phyloP scores from a whole-genome alignment of 2,329 filamentous ascomycete species.

The Trichophyton rubrum region DNA sequence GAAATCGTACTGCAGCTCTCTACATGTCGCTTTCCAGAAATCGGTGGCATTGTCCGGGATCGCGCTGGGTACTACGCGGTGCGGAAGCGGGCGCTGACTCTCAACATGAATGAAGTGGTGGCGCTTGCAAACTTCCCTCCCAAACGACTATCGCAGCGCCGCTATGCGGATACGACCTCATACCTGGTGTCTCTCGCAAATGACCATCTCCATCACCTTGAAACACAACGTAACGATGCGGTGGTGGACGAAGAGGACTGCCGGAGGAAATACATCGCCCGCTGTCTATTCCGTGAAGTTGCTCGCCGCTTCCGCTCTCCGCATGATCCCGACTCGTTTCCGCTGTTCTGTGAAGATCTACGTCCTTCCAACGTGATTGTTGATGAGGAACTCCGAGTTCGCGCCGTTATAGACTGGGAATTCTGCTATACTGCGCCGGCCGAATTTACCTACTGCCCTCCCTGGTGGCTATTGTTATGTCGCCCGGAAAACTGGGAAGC shows the following conservation, averaged over 20 bases:
- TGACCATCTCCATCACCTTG: conserved; percentile 19
- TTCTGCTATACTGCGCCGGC: conserved; percentile 16
- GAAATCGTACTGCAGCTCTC: conserved; percentile 12
- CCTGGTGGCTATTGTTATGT: conserved; percentile 16
- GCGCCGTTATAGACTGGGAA: conserved; percentile 21
- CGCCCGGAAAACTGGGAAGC: conserved; percentile 13
- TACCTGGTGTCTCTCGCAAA: conserved; percentile 10
- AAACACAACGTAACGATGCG: conserved; percentile 33
- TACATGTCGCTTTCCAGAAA: conserved; percentile 12
- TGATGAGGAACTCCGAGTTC: conserved; percentile 15
- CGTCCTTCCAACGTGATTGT: conserved; percentile 19
- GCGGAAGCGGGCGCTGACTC: conserved; percentile 7
- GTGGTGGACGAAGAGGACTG: conserved; percentile 29
- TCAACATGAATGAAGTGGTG: conserved; percentile 13
- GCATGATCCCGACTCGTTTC: conserved; percentile 19
- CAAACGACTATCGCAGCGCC: not conserved
- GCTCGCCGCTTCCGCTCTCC: conserved; percentile 14
- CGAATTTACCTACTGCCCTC: conserved; percentile 14
- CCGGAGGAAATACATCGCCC: conserved; percentile 34
- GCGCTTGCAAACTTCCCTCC: conserved; percentile 9
- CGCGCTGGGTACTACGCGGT: conserved; percentile 4
- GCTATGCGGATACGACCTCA: conserved; percentile 2
- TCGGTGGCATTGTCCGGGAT: conserved; percentile 10
- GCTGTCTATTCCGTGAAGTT: conserved; percentile 31
- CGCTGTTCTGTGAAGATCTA: conserved; percentile 22